Base-by-base conservation (phyloP, 371 early-diverging fungal genomes). In the Syncephalastrum sp. region DNA sequence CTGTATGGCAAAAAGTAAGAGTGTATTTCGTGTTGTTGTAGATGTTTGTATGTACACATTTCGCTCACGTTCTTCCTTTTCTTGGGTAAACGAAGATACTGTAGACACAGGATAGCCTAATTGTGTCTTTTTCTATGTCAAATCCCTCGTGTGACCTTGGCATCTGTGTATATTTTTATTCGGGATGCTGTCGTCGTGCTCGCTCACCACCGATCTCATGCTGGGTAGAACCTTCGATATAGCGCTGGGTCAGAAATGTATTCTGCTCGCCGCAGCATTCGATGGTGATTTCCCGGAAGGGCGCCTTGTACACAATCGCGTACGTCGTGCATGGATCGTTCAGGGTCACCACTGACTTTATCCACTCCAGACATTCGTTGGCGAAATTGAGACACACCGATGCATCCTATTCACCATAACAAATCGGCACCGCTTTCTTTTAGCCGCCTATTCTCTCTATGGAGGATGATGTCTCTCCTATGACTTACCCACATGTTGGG, bases 401-500 rank as follows among this genome's bases (percentile, higher is more conserved):
- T 7, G 81, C 67, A 54, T 81, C 71, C 82, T 78, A 59, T 19
- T n/a, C 21, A 17, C 21, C 52, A 38, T 41, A 42, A 48, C 16
- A 21, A 53, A 42, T n/a, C 29, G 3, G 27, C 13, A 7, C 27
- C 16, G n/a, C 16, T 8, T 8, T 4, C 21, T 21, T 33, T 16
- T 45, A 42, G 25, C 15, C 17, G 27, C 5, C 10, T 58, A 21
- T 50, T 25, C 15, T 43, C 45, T 29, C 19, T n/a, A 5, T 56
- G 16, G 16, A 42, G n/a, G 2, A 45, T 42, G 15, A 49, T 24
- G 2, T 42, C 16, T 24, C n/a, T 33, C n/a, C n/a, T 38, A 13
- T 42, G 29, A 49, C 67, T 70, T 76, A 84, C 86, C 90, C 90
- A 90, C 65, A 78, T 77, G 8, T 76, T 69, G 25, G 61, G 67